Evolutionary conservation across 306 rosid genomes (phyloP).

Genomic region (Senna siamea): DNA sequence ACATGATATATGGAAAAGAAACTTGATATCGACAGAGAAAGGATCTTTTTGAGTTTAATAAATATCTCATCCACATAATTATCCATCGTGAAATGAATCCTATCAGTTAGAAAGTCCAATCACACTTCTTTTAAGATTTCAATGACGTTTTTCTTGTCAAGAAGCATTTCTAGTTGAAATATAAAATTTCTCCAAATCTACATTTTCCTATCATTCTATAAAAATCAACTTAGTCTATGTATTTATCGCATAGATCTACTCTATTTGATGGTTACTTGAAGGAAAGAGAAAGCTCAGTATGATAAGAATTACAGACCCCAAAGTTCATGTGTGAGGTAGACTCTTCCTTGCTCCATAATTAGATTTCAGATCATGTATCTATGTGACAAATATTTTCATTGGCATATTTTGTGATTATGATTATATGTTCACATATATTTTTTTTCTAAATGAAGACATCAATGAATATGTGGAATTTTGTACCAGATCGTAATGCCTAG

Average conservation of each 20-base stretch:
- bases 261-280: constrained; percentile 2
- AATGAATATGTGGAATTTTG: neutral
- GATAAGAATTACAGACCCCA: neutral
- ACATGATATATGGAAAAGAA: neutral
- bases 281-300: constrained; percentile 13
- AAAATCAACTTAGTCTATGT: neutral
- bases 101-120: neutral
- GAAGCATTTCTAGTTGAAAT: neutral
- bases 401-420: neutral
- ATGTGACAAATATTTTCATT: constrained; percentile 6
- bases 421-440: neutral
- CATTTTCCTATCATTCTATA: neutral
- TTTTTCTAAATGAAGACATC: neutral
- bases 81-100: neutral
- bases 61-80: neutral
- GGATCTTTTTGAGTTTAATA: neutral
- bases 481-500: constrained; percentile 93
- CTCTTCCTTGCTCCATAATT: neutral
- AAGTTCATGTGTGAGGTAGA: no score
- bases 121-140: neutral
- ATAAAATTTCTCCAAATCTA: neutral
- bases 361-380: neutral
- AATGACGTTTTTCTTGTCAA: neutral
- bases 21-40: constrained; percentile 4
- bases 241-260: neutral